Base-by-base conservation (phyloP, 1,284 basidiomycete genomes). In the Caloboletus firmus region DNA sequence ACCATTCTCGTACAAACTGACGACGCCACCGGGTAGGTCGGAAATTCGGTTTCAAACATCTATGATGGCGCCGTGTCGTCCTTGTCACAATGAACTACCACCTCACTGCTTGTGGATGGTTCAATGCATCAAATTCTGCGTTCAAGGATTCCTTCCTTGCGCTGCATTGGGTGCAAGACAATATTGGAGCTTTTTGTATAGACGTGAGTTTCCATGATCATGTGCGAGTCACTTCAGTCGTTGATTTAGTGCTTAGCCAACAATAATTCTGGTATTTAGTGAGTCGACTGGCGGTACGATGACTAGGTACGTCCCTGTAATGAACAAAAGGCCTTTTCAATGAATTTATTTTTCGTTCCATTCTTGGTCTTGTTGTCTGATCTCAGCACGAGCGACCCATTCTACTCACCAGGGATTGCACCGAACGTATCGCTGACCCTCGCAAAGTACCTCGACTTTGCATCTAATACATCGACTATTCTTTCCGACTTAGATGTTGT, bases 1-100 rank as follows among this genome's bases (percentile, higher is more conserved):
- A 1, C 60, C 59, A 7, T 61, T 62, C 31, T 45, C 46, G 2
- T 55, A 57, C 51, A 63, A 56, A 32, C 52, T 45, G 58, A 65
- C 61, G 1, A 63, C 42, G n/a, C 24, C 1, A 6, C 34, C 36
- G 61, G 58, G 18, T 63, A 61, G 18, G 52, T 55, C 35, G 52
- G 63, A 40, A 57, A 44, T 32, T 63, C 61, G 10, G 50, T 42
- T n/a, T 28, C 62, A 3, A 62, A 64, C 24, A 31, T 62, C 7
- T 54, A 55, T n/a, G 59, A 62, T 37, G 57, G 62, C 2, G 57
- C 62, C 34, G 60, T 6, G 60, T 64, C 15, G 54, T 76, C 6
- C 65, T 77, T 5, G 70, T 76, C 46, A 66, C 67, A 6, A 67
- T 72, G 57, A 73, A 74, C 52, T 75, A 75, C 52, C 68, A 61